These are phyloP conservation scores for Neonectria coccinea DNA, from an alignment of 2,329 filamentous ascomycete genomes.

Conservation along the genomic window DNA sequence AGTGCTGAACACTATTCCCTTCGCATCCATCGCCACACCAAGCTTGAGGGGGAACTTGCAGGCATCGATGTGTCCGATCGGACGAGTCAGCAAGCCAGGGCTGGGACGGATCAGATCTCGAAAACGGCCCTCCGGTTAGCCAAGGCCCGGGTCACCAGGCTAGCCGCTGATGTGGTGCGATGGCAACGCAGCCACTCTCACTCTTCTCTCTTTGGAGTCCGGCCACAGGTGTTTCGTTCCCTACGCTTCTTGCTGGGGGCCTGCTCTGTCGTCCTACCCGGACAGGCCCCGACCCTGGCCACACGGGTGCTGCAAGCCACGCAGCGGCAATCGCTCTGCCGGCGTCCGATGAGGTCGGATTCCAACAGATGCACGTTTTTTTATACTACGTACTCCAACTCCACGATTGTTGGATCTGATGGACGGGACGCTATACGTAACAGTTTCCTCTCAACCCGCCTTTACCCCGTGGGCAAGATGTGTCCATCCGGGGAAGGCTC, in stretches of 20 bases:
- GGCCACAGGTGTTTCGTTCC: conserved; percentile 20
- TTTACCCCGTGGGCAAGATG: conserved; percentile 42
- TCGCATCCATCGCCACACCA: conserved; percentile 20
- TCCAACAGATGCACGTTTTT: conserved; percentile 24
- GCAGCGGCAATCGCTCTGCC: conserved; percentile 34
- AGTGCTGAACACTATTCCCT: conserved; percentile 12
- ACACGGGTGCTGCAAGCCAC: conserved; percentile 32
- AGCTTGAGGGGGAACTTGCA: conserved; percentile 27
- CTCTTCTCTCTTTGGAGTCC: conserved; percentile 20
- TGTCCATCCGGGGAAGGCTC: conserved; percentile 43
- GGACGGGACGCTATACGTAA: conserved; percentile 43
- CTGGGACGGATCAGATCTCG: conserved; percentile 26
- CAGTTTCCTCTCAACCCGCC: conserved; percentile 36
- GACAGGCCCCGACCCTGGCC: conserved; percentile 25
- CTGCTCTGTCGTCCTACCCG: conserved; percentile 29
- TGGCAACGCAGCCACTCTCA: conserved; percentile 27
- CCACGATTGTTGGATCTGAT: conserved; percentile 37
- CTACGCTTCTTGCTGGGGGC: conserved; percentile 5
- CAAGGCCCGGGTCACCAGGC: conserved; percentile 20
- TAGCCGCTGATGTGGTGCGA: conserved; percentile 34
- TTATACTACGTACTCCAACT: conserved; percentile 28
- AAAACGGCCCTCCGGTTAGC: conserved; percentile 17
- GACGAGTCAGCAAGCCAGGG: conserved; percentile 25
- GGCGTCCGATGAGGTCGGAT: conserved; percentile 22
- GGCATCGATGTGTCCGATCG: conserved; percentile 28